These are phyloP conservation scores for Paramecium sexaurelia DNA, from an alignment of 73 alveolate species.

Conservation along the genomic window DNA sequence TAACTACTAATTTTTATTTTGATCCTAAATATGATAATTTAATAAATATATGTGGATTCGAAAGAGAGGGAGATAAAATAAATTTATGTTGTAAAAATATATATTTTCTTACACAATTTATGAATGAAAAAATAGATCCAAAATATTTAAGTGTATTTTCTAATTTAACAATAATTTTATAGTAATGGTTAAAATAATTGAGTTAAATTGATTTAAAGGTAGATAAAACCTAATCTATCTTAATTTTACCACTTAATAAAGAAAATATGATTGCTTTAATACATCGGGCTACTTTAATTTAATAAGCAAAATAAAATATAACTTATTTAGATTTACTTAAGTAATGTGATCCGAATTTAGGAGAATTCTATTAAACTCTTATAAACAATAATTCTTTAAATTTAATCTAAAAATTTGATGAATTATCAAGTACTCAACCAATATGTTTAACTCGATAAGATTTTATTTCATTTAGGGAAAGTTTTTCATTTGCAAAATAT, in stretches of 20 bases:
- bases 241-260: background rate
- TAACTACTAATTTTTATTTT: background rate
- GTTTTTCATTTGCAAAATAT: background rate
- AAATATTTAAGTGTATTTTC: background rate
- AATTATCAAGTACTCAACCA: background rate
- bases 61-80: background rate
- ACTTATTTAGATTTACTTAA: conserved; percentile 23
- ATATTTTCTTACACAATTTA: background rate
- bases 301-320: background rate
- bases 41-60: conserved; percentile 16
- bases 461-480: background rate
- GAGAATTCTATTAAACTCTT: background rate
- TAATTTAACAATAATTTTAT: background rate
- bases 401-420: background rate
- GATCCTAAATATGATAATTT: conserved; percentile 29
- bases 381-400: background rate
- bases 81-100: background rate
- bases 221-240: background rate
- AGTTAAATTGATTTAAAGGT: background rate
- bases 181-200: conserved; percentile 8
- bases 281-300: background rate
- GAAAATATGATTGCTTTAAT: background rate
- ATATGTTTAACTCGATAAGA: background rate
- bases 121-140: conserved; percentile 28
- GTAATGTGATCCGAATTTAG: conserved; percentile 14